Evolutionary conservation across 2,329 filamentous ascomycete species (phyloP).

Genomic region (Exserohilum turcica): DNA sequence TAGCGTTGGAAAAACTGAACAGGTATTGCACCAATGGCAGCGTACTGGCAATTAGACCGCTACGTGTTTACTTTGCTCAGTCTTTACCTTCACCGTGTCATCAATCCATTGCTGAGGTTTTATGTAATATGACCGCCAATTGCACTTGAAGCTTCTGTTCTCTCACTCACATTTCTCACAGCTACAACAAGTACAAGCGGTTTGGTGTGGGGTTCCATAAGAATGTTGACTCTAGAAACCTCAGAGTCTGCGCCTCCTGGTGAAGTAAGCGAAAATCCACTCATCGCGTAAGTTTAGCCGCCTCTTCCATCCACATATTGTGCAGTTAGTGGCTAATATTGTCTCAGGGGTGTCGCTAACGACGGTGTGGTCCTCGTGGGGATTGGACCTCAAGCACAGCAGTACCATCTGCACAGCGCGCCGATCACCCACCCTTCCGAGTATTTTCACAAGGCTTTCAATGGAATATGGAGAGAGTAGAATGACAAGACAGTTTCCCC

Average conservation of each 20-base stretch:
- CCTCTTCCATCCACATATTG: not conserved
- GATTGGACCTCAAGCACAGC: not conserved
- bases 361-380: not conserved
- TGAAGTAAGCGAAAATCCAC: not conserved
- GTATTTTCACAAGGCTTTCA: not conserved
- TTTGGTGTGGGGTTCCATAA: not conserved
- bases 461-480: not conserved
- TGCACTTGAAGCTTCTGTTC: too few relatives aligned
- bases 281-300: not conserved
- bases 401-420: not conserved
- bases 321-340: not conserved
- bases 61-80: too few relatives aligned
- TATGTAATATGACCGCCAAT: too few relatives aligned
- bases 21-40: too few relatives aligned
- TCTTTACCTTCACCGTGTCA: too few relatives aligned
- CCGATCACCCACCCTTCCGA: not conserved
- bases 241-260: not conserved
- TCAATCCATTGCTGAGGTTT: too few relatives aligned
- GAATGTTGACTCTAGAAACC: not conserved
- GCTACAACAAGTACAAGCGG: too few relatives aligned
- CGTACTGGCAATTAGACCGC: too few relatives aligned
- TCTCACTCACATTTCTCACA: too few relatives aligned
- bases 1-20: too few relatives aligned
- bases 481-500: not conserved
- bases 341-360: not conserved